A percentile compares a stretch with the other conserved stretches of the same genome.
phyloP scores from a whole-genome alignment of 2,329 filamentous ascomycete genomes.

The Pseudogymnoascus sp. region DNA sequence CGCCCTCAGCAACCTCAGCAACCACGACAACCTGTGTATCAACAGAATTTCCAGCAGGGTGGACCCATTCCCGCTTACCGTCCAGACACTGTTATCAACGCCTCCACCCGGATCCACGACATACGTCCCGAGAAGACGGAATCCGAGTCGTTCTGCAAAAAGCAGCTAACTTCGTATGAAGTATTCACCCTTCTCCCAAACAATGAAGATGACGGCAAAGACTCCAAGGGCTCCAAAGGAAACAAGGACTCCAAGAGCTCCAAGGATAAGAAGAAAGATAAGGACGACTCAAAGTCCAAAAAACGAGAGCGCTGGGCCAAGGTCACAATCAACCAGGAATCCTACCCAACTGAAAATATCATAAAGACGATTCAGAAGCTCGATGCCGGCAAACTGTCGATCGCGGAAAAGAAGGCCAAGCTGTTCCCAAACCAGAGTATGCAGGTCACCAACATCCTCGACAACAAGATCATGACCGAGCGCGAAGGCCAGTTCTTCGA shows the following conservation, averaged over 20 bases:
- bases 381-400: slow-evolving; percentile 18
- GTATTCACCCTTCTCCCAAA: slow-evolving; percentile 19
- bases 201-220: slow-evolving; percentile 5
- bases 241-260: neutral
- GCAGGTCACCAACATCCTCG: slow-evolving; percentile 25
- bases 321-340: slow-evolving; percentile 20
- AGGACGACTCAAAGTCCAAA: slow-evolving; percentile 20
- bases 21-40: neutral
- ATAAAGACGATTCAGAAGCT: slow-evolving; percentile 23
- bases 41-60: neutral
- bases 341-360: slow-evolving; percentile 23
- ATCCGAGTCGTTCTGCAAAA: slow-evolving; percentile 20
- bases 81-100: slow-evolving; percentile 2
- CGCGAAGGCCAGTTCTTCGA: slow-evolving; percentile 19
- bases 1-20: slow-evolving; percentile 14
- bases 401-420: slow-evolving; percentile 24
- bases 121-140: slow-evolving; percentile 18
- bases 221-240: neutral
- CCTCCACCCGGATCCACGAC: slow-evolving; percentile 16
- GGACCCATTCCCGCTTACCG: neutral
- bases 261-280: slow-evolving; percentile 4
- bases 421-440: slow-evolving; percentile 22
- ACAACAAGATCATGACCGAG: slow-evolving; percentile 21
- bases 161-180: slow-evolving; percentile 23
- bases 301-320: slow-evolving; percentile 22